Evolutionary conservation across 225 moss, liverwort and hornwort species (phyloP).

Genomic region (Pseudisothecium myosuroides): DNA sequence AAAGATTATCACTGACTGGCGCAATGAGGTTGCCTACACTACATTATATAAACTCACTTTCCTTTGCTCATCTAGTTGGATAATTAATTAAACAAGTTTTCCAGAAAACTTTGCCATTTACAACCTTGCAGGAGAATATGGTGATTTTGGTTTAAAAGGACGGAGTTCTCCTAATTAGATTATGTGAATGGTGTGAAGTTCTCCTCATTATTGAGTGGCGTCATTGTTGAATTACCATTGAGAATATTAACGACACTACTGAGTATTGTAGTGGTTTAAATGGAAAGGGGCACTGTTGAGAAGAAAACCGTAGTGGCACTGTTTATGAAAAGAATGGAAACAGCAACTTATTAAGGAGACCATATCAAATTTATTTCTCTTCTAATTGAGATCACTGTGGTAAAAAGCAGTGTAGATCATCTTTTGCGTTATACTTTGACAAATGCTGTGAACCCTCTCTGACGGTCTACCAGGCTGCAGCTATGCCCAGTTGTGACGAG

Average conservation of each 20-base stretch:
- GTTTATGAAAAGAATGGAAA: background rate
- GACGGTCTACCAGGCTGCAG: background rate
- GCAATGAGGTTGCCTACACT: constrained; percentile 17
- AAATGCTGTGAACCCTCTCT: background rate
- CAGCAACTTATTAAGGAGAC: background rate
- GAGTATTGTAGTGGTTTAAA: background rate
- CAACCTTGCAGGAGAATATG: background rate
- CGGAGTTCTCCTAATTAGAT: background rate
- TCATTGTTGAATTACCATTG: background rate
- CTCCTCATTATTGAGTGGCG: background rate
- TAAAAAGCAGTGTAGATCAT: background rate
- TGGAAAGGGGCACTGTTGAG: background rate
- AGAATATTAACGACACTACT: background rate
- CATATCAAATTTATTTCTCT: background rate
- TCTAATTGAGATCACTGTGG: background rate
- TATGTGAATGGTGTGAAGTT: background rate
- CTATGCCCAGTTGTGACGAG: constrained; percentile 25
- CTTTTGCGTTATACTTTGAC: background rate
- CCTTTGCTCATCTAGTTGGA: background rate
- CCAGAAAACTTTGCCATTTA: background rate
- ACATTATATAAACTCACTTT: background rate
- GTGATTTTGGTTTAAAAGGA: background rate
- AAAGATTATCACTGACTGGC: constrained; percentile 15
- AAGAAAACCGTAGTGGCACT: background rate
- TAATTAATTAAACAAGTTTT: background rate